Evolutionary conservation across 495 filamentous ascomycete genomes (phyloP).

Genomic region (Podospora pseudoanserina): DNA sequence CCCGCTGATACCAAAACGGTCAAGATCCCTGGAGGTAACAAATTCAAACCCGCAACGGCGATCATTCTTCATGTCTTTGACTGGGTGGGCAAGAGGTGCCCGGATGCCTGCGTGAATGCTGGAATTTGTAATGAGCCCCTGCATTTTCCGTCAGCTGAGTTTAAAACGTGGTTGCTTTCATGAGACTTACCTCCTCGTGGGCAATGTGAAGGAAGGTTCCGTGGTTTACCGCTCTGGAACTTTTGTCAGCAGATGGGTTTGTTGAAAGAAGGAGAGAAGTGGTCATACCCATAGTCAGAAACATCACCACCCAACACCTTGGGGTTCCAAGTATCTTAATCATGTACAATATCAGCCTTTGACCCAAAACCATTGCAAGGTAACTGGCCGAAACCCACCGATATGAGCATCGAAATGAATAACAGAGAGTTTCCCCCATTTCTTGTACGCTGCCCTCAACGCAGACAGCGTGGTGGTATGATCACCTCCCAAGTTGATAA

Average conservation of each 20-base stretch:
- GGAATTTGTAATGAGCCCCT: constrained; percentile 74
- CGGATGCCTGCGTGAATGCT: constrained; percentile 88
- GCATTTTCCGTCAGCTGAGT: constrained; percentile 22
- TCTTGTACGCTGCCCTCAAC: constrained; percentile 60
- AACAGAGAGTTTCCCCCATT: constrained; percentile 64
- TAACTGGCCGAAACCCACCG: constrained; percentile 23
- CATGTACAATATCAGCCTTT: neutral
- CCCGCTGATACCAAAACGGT: constrained; percentile 65
- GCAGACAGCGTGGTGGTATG: constrained; percentile 61
- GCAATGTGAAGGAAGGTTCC: constrained; percentile 62
- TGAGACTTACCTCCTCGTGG: constrained; percentile 41
- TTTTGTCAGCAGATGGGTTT: neutral
- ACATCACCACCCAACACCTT: constrained; percentile 40
- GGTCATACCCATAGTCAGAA: constrained; percentile 41
- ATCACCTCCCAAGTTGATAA: constrained; percentile 69
- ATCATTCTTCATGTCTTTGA: constrained; percentile 75
- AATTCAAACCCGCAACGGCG: constrained; percentile 77
- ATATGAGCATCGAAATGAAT: constrained; percentile 74
- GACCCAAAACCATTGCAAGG: too few relatives aligned
- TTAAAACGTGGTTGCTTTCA: constrained; percentile 42
- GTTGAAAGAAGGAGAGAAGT: neutral
- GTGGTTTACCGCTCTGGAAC: constrained; percentile 68
- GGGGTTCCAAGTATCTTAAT: constrained; percentile 74
- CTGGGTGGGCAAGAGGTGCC: constrained; percentile 64
- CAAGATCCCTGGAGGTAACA: constrained; percentile 78